These are phyloP conservation scores for Cryphonectria parasitica DNA, from an alignment of 2,329 filamentous ascomycete genomes.

Conservation along the genomic window DNA sequence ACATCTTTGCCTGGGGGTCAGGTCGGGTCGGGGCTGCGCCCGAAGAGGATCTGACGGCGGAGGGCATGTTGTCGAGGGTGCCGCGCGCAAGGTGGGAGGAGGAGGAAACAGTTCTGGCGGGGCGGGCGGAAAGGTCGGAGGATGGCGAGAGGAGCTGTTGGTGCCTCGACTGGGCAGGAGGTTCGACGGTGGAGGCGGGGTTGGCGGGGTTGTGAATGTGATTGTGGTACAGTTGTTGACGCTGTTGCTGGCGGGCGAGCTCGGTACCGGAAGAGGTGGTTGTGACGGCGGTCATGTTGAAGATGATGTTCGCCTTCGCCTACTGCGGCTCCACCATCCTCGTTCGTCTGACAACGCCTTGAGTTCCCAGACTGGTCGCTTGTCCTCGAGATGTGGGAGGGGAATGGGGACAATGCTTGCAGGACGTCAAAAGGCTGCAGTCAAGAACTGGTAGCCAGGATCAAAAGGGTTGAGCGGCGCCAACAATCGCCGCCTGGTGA, in stretches of 20 bases:
- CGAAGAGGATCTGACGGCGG: slow-evolving; percentile 23
- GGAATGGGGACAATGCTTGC: neutral
- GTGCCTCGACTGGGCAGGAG: slow-evolving; percentile 8
- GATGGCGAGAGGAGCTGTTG: slow-evolving; percentile 6
- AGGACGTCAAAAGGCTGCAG: neutral
- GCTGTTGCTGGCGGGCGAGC: slow-evolving; percentile 11
- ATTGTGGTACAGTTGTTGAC: neutral
- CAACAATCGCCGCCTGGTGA: neutral
- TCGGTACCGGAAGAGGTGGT: slow-evolving; percentile 17
- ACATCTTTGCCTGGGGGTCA: slow-evolving; percentile 19
- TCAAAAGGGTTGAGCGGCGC: neutral
- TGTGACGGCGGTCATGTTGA: slow-evolving; percentile 28
- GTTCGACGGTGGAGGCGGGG: neutral
- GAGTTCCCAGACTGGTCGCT: neutral
- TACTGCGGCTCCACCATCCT: slow-evolving; percentile 26
- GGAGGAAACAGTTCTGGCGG: slow-evolving; percentile 1
- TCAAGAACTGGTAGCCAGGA: neutral
- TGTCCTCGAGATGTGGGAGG: neutral
- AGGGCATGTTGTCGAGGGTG: slow-evolving; percentile 24
- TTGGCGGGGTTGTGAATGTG: slow-evolving; percentile 7
- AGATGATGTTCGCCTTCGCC: slow-evolving; percentile 5
- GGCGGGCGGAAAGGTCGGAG: slow-evolving; percentile 3
- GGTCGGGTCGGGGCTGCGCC: slow-evolving; percentile 18
- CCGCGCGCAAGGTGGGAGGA: slow-evolving; percentile 2
- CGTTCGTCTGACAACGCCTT: neutral